phyloP scores from a whole-genome alignment of 1,284 basidiomycete species.

The Cutaneotrichosporon sp. region DNA sequence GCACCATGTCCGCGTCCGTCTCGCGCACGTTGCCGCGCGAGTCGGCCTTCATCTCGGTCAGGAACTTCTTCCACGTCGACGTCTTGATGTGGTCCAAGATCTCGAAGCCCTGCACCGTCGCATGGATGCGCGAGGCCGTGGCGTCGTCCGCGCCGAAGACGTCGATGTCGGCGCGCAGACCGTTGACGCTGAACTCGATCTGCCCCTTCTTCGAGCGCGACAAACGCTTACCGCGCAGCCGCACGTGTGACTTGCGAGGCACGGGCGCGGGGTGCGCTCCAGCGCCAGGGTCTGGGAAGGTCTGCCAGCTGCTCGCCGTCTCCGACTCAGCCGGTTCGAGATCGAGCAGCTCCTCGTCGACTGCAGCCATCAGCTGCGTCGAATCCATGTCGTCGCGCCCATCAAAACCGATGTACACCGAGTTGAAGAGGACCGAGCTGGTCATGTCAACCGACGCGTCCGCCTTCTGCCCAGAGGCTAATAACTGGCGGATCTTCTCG shows the following conservation, averaged over 20 bases:
- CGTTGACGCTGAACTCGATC: slow-evolving; percentile 79
- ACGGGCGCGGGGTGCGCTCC: slow-evolving; percentile 28
- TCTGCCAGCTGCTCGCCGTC: slow-evolving; percentile 84
- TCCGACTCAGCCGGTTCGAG: slow-evolving; percentile 63
- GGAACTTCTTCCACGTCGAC: slow-evolving; percentile 96
- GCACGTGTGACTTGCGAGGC: slow-evolving; percentile 45
- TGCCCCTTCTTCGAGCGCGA: slow-evolving; percentile 75
- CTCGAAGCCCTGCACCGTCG: slow-evolving; percentile 71
- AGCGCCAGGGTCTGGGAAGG: slow-evolving; percentile 56
- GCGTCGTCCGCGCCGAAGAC: slow-evolving; percentile 62
- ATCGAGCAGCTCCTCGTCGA: slow-evolving; percentile 79
- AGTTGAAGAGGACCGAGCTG: slow-evolving; percentile 75
- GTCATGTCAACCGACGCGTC: slow-evolving; percentile 76
- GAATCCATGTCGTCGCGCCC: slow-evolving; percentile 69
- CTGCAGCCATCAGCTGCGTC: slow-evolving; percentile 76
- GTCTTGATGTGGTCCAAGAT: slow-evolving; percentile 98
- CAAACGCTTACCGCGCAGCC: slow-evolving; percentile 54
- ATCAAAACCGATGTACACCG: slow-evolving; percentile 80
- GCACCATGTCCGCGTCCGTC: slow-evolving; percentile 90
- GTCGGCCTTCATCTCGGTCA: slow-evolving; percentile 79
- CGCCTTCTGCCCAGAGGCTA: slow-evolving; percentile 87
- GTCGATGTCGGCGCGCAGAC: slow-evolving; percentile 67
- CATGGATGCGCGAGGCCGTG: slow-evolving; percentile 66
- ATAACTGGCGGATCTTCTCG: slow-evolving; percentile 87
- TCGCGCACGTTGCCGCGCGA: slow-evolving; percentile 81